Base-by-base conservation (phyloP, 192 early-diverging fungal genomes). In the Spizellomyces punctatus region DNA sequence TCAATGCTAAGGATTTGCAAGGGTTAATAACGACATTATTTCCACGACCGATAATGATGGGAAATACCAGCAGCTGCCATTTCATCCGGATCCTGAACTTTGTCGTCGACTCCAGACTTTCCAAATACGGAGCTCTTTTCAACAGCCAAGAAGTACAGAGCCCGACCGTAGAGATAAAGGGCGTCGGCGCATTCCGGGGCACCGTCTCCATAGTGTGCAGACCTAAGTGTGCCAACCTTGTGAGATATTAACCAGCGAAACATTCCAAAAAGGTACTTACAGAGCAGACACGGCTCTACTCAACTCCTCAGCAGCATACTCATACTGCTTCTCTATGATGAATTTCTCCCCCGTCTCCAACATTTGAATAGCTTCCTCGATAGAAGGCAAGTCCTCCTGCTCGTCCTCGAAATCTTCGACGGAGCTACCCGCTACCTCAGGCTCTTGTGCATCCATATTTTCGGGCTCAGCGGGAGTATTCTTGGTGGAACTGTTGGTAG, bases 51-150 rank as follows among this genome's bases (percentile, higher is more conserved):
- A 16, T 9, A 45, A 27, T 16, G 14, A n/a, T 10, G n/a, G 36
- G 6, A 36, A n/a, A 6, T 72, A 72, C 60, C 71, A 0, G 60
- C 71, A 41, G 60, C 36, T n/a, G 61, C 62, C 22, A 60, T 58
- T 43, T 63, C 61, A 42, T 41, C 52, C 14, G 57, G 9, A 16
- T 67, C 66, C 5, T 58, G 58, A 43, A 36, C 68, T 46, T 5
- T 45, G 12, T 42, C 17, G 2, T 14, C 22, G 36, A 16, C 59
- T 16, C 5, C 22, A 7, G 54, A 56, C n/a, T n/a, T 19, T 56
- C 54, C 68, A 19, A 69, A 69, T 17, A 72, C 54, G 43, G 71
- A 63, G 71, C 71, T 64, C 54, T 57, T 63, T n/a, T 72, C 62
- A 2, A 64, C 63, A 12, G 71, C 71, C 16, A 72, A 41, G 17